Evolutionary conservation across 495 filamentous ascomycete species (phyloP).

Genomic region (Rusavskia elegans): DNA sequence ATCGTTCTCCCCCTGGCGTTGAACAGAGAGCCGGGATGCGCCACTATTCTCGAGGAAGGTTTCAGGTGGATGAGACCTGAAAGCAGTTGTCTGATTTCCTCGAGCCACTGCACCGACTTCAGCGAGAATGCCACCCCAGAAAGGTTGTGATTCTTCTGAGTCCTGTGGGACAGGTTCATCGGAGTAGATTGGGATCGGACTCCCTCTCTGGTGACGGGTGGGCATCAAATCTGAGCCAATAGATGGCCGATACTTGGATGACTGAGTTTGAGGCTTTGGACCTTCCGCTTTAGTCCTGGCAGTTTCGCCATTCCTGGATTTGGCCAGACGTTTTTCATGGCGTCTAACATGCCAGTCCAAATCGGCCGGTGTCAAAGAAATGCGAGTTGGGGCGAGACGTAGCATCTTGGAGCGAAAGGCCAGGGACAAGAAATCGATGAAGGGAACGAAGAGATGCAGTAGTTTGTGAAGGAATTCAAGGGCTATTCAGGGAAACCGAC

Average conservation of each 20-base stretch:
- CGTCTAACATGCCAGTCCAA: not conserved
- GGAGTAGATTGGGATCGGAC: conserved; percentile 1
- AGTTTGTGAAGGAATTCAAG: too few relatives aligned
- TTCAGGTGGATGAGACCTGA: conserved; percentile 3
- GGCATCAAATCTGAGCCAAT: not conserved
- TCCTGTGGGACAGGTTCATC: conserved; percentile 8
- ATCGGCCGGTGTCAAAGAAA: not conserved
- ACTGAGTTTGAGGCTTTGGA: not conserved
- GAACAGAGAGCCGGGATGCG: conserved; percentile 4
- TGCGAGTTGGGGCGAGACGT: not conserved
- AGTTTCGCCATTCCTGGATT: not conserved
- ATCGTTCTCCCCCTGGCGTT: not conserved
- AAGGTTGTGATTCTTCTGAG: conserved; percentile 7
- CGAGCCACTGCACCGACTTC: conserved; percentile 7
- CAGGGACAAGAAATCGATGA: not conserved
- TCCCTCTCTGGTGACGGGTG: not conserved
- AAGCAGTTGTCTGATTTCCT: conserved; percentile 1
- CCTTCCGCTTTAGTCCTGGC: not conserved
- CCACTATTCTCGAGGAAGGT: conserved; percentile 2
- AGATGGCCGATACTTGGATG: not conserved
- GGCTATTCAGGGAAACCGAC: too few relatives aligned
- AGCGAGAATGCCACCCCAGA: conserved; percentile 9
- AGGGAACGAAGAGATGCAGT: not conserved
- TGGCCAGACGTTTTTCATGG: not conserved
- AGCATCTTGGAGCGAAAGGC: not conserved